These are phyloP conservation scores for Cicer arietinum DNA, from an alignment of 306 rosid genomes.

Conservation along the genomic window DNA sequence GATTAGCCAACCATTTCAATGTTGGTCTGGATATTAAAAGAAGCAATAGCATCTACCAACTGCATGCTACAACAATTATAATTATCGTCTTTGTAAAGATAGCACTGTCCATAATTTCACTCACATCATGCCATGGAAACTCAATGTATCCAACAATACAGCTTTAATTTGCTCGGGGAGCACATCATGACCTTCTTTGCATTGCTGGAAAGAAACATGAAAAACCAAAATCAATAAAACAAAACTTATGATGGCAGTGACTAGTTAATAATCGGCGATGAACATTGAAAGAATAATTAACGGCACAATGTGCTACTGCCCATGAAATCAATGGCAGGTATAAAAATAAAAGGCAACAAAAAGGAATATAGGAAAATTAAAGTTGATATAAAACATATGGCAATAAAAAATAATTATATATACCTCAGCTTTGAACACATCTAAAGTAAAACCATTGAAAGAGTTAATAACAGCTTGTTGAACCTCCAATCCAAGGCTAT, in stretches of 20 bases:
- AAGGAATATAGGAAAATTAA: neutral
- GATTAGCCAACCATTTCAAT: conserved; percentile 6
- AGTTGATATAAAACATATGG: neutral
- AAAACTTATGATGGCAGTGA: neutral
- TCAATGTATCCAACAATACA: conserved; percentile 69
- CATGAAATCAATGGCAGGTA: neutral
- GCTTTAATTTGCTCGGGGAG: conserved; percentile 75
- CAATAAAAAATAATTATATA: neutral
- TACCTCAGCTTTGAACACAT: conserved; percentile 94
- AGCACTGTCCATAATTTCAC: conserved; percentile 21
- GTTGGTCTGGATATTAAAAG: conserved; percentile 18
- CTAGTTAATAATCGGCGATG: neutral
- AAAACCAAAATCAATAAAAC: conserved; percentile 30
- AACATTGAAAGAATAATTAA: neutral
- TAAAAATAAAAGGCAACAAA: neutral
- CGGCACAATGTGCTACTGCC: neutral
- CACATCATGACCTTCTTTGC: conserved; percentile 65
- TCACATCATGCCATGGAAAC: conserved; percentile 62
- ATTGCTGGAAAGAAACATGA: conserved; percentile 62
- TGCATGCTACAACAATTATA: neutral
- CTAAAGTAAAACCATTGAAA: conserved; percentile 91
- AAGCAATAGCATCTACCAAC: conserved; percentile 43
- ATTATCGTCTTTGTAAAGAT: conserved; percentile 35
- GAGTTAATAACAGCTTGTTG: conserved; percentile 96
- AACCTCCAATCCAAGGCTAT: conserved; percentile 84